A percentile compares a stretch with the other conserved stretches of the same genome.
Evolutionary conservation across 805 yeast species (phyloP).

Genomic region (Yarrowia hollandica): DNA sequence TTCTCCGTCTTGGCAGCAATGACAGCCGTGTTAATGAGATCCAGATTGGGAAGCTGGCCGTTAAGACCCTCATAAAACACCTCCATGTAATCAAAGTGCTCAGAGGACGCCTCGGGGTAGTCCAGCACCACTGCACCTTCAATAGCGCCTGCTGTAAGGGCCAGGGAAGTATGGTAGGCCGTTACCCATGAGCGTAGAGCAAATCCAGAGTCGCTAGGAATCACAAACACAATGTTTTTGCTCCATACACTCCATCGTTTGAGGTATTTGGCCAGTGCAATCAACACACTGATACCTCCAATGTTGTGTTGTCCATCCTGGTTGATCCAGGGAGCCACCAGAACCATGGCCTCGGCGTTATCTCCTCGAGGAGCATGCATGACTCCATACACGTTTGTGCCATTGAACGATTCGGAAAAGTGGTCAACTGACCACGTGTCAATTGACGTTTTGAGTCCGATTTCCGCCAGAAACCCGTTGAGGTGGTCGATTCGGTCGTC

Average conservation of each 20-base stretch:
- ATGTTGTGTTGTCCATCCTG: constrained; percentile 63
- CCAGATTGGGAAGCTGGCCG: constrained; percentile 95
- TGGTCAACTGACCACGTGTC: constrained; percentile 44
- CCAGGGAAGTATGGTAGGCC: constrained; percentile 83
- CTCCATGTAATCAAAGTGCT: constrained; percentile 72
- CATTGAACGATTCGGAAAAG: constrained; percentile 38
- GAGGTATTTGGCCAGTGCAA: constrained; percentile 77
- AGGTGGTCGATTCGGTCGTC: constrained; percentile 49
- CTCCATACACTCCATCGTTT: constrained; percentile 91
- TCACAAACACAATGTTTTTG: constrained; percentile 83
- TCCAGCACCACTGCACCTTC: constrained; percentile 89
- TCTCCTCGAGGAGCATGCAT: constrained; percentile 94
- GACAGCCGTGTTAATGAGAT: constrained; percentile 80
- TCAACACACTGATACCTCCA: constrained; percentile 75
- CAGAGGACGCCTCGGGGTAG: constrained; percentile 59
- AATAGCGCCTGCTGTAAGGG: constrained; percentile 87
- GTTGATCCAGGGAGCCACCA: constrained; percentile 85
- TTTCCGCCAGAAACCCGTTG: constrained; percentile 60
- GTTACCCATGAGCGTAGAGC: constrained; percentile 87
- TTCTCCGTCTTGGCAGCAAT: constrained; percentile 74
- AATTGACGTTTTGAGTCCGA: constrained; percentile 67
- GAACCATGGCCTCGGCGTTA: constrained; percentile 90
- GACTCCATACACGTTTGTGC: constrained; percentile 68
- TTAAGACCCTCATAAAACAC: constrained; percentile 82
- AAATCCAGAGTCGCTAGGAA: constrained; percentile 68